These are phyloP conservation scores for Candida sanyaensis DNA, from an alignment of 1,139 yeast genomes.

Conservation along the genomic window DNA sequence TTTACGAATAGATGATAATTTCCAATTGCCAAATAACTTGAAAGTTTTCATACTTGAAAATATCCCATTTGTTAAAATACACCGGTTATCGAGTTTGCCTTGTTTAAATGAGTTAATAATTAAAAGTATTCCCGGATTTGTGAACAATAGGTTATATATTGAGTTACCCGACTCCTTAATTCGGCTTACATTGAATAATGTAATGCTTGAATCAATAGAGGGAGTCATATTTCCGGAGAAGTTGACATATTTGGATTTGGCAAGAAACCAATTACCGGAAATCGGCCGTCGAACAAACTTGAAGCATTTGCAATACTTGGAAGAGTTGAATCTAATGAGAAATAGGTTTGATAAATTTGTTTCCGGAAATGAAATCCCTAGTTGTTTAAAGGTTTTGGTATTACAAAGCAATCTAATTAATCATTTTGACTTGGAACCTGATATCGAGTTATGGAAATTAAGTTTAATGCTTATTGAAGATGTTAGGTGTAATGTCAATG, in stretches of 20 bases:
- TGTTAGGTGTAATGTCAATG: neutral
- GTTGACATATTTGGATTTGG: slow-evolving; percentile 10
- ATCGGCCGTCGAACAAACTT: slow-evolving; percentile 7
- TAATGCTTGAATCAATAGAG: slow-evolving; percentile 6
- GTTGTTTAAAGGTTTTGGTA: neutral
- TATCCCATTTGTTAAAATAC: slow-evolving; percentile 8
- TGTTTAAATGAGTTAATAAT: slow-evolving; percentile 8
- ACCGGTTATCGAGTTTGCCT: slow-evolving; percentile 6
- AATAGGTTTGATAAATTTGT: slow-evolving; percentile 8
- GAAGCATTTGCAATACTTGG: slow-evolving; percentile 2
- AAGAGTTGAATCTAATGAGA: slow-evolving; percentile 9
- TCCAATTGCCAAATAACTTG: slow-evolving; percentile 8
- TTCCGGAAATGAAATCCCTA: slow-evolving; percentile 1
- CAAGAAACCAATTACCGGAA: slow-evolving; percentile 9
- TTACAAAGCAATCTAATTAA: slow-evolving; percentile 8
- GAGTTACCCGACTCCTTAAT: slow-evolving; percentile 4
- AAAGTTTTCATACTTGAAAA: slow-evolving; percentile 8
- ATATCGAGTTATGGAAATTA: neutral
- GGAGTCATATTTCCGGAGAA: slow-evolving; percentile 9
- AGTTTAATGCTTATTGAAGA: slow-evolving; percentile 2
- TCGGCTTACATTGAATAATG: slow-evolving; percentile 8
- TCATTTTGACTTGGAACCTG: slow-evolving; percentile 2
- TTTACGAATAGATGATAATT: slow-evolving; percentile 5
- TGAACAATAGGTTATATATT: slow-evolving; percentile 2
- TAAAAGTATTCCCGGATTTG: slow-evolving; percentile 10